Evolutionary conservation across 495 filamentous ascomycete species (phyloP).

Genomic region (Corynascus novoguineensis): DNA sequence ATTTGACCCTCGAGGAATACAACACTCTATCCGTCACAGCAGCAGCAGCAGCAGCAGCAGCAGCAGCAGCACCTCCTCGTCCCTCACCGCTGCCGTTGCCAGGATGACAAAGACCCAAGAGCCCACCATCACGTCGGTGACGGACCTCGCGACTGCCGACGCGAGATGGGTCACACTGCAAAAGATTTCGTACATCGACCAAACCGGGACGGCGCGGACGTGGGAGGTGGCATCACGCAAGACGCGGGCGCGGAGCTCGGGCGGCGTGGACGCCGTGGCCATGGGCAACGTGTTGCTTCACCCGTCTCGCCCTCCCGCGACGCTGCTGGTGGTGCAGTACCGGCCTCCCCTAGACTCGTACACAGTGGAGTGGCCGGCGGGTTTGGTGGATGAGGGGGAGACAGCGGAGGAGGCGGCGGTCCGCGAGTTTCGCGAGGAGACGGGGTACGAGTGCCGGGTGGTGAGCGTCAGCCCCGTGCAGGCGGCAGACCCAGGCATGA

Average conservation of each 20-base stretch:
- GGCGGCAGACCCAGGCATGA: conserved; percentile 59
- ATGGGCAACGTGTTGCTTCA: conserved; percentile 51
- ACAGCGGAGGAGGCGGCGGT: conserved; percentile 73
- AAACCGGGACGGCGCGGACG: conserved; percentile 43
- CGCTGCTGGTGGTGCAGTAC: conserved; percentile 55
- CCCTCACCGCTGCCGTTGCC: background rate
- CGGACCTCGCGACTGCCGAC: conserved; percentile 39
- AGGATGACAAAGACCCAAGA: conserved; percentile 35
- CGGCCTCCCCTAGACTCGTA: conserved; percentile 73
- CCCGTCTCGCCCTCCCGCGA: conserved; percentile 42
- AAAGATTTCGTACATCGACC: conserved; percentile 48
- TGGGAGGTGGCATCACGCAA: conserved; percentile 53
- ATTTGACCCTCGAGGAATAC: too few species aligned
- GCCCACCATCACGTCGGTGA: conserved; percentile 42
- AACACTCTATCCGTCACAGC: too few species aligned
- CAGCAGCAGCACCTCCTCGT: background rate
- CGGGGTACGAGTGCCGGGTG: conserved; percentile 57
- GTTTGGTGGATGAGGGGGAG: conserved; percentile 73
- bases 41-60: background rate
- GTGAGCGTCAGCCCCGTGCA: conserved; percentile 32
- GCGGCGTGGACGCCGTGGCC: conserved; percentile 51
- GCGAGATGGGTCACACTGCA: conserved; percentile 50
- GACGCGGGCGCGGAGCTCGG: conserved; percentile 39
- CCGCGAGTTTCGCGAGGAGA: conserved; percentile 84
- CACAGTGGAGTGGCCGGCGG: conserved; percentile 78